Base-by-base conservation (phyloP, 78 protist species). In the Tieghemostelium lacteum region DNA sequence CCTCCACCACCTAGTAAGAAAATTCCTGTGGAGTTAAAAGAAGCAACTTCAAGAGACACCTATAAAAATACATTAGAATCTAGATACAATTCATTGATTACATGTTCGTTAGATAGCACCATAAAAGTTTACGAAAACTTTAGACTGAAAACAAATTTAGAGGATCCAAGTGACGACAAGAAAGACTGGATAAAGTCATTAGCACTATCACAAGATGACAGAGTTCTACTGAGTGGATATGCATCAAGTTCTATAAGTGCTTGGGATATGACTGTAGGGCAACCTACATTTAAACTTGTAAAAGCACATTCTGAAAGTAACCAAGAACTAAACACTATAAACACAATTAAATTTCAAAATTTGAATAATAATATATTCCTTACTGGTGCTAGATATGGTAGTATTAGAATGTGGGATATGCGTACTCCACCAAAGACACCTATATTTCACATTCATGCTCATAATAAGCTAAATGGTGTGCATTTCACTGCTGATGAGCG, bases 131-230 rank as follows among this genome's bases (percentile, higher is more conserved):
- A 75, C 57, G 37, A 26, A 65, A 50, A 72, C 29, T 65, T 73
- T n/a, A 22, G 37, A 73, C 55, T 64, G 22, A 33, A 36, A 50
- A 17, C 73, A 26, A 62, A 33, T 31, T n/a, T 86, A 3, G n/a
- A n/a, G n/a, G n/a, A n/a, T n/a, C n/a, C n/a, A n/a, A n/a, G n/a
- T n/a, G 62, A 58, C 19, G 85, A 62, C 26, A 83, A 86, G 29
- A 36, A 70, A n/a, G 93, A 86, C 49, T 86, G 93, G 93, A 39
- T 86, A 26, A 73, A 75, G 33, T 55, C 87, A 54, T 54, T 86
- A 58, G 85, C 31, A 2, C 5, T 86, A 5, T 24, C 70, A 5
- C 29, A 37, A 6, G 85, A 75, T 39, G 74, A 72, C 26, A 20
- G 45, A 0, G 33, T 67, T 19, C 33, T 86, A 14, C 52, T 86